Conservation (phyloP, 2,329 filamentous ascomycete species). For the Fusarium penzigii region DNA sequence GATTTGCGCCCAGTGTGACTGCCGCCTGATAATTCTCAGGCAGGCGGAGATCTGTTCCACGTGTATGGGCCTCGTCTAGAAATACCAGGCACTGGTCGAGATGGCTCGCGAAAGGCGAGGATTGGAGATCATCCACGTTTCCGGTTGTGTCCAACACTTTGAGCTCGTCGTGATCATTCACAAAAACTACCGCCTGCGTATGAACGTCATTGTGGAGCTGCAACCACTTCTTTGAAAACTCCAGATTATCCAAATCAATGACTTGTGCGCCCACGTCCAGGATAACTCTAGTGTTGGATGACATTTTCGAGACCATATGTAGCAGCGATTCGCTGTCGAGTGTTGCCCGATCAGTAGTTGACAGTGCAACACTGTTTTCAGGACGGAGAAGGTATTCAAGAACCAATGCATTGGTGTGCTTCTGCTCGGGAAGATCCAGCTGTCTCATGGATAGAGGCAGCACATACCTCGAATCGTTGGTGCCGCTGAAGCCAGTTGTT, state of each 20-base stretch:
- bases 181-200: conserved; percentile 52
- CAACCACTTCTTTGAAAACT: conserved; percentile 58
- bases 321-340: conserved; percentile 45
- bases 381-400: conserved; percentile 56
- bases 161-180: conserved; percentile 56
- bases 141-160: conserved; percentile 53
- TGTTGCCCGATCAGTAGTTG: neutral
- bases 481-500: conserved; percentile 70
- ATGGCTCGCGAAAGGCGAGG: conserved; percentile 58
- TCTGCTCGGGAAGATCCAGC: conserved; percentile 53
- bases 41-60: conserved; percentile 68
- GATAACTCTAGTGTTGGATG: conserved; percentile 54
- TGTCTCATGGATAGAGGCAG: conserved; percentile 60
- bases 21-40: conserved; percentile 61
- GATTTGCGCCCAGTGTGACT: conserved; percentile 63
- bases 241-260: conserved; percentile 60
- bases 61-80: conserved; percentile 69
- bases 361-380: conserved; percentile 45
- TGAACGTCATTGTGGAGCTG: neutral
- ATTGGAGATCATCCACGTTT: conserved; percentile 49
- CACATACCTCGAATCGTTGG: conserved; percentile 61
- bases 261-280: conserved; percentile 73
- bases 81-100: conserved; percentile 64
- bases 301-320: conserved; percentile 36
- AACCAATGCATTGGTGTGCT: conserved; percentile 69